phyloP scores from a whole-genome alignment of 768 basidiomycete genomes.

The Cystobasidium ongulense region DNA sequence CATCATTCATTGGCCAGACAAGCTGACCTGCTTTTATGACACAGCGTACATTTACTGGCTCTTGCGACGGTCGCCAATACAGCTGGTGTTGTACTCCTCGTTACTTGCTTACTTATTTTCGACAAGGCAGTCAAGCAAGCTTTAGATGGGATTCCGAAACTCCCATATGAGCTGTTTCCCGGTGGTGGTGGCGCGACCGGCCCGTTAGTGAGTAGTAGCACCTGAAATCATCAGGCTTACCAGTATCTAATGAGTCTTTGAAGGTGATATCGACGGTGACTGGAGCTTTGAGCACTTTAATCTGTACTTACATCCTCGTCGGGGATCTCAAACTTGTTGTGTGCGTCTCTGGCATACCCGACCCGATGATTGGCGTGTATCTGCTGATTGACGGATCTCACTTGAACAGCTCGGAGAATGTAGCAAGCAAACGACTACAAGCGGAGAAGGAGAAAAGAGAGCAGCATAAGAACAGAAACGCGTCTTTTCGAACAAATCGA shows the following conservation, averaged over 20 bases:
- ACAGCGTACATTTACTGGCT: conserved; percentile 10
- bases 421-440: not conserved
- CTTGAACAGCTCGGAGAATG: not conserved
- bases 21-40: not conserved
- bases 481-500: not conserved
- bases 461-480: not conserved
- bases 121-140: conserved; percentile 2
- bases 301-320: not conserved
- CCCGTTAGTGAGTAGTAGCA: not conserved
- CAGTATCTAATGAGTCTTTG: not conserved
- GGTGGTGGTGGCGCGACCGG: not conserved
- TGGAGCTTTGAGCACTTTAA: not conserved
- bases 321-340: not conserved
- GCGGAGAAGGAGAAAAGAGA: not conserved
- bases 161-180: conserved; percentile 9
- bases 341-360: not conserved
- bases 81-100: not conserved
- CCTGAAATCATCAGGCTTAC: not conserved
- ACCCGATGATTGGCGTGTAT: too few relatives aligned
- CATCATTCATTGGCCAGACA: not conserved
- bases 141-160: not conserved
- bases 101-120: conserved; percentile 1
- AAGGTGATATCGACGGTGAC: not conserved
- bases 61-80: conserved; percentile 13
- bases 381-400: too few relatives aligned